Evolutionary conservation across 495 filamentous ascomycete genomes (phyloP).

Genomic region (Podospora pseudoanserina): DNA sequence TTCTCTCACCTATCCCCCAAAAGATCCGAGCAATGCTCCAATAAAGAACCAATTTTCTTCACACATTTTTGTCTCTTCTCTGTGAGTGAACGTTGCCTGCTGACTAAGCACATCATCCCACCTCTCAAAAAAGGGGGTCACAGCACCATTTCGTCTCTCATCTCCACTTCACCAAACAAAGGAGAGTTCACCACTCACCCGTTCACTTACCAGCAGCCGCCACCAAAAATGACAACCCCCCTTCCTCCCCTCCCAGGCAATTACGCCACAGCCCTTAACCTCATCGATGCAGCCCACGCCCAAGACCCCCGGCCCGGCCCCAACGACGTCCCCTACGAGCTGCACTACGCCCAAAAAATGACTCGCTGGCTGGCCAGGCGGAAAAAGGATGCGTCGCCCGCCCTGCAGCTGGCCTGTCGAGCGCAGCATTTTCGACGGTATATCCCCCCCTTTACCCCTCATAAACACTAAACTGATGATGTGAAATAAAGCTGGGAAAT

Average conservation of each 20-base stretch:
- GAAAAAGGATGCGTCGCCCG: constrained; percentile 54
- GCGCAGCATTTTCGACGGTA: constrained; percentile 68
- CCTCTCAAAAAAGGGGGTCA: neutral
- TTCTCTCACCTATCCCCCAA: too few species aligned
- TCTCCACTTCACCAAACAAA: neutral
- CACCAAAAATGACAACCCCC: constrained; percentile 21
- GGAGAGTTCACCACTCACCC: neutral
- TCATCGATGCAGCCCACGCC: constrained; percentile 71
- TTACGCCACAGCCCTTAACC: constrained; percentile 47
- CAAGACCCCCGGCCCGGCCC: constrained; percentile 56
- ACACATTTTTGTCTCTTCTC: neutral
- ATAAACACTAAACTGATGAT: neutral
- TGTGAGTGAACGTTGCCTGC: neutral
- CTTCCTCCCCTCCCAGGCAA: constrained; percentile 25
- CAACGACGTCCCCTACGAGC: constrained; percentile 60
- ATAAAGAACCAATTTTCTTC: neutral
- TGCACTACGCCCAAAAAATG: constrained; percentile 77
- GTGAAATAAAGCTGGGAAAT: constrained; percentile 67
- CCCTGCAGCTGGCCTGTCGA: constrained; percentile 67
- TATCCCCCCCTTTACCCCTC: constrained; percentile 1
- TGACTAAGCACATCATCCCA: neutral
- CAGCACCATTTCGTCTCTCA: neutral
- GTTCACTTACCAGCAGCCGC: neutral
- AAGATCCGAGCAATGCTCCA: neutral
- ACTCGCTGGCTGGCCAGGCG: constrained; percentile 59